Evolutionary conservation across 176 grass and related monocot genomes (phyloP).

Genomic region (Dendrocalamus sinicus): DNA sequence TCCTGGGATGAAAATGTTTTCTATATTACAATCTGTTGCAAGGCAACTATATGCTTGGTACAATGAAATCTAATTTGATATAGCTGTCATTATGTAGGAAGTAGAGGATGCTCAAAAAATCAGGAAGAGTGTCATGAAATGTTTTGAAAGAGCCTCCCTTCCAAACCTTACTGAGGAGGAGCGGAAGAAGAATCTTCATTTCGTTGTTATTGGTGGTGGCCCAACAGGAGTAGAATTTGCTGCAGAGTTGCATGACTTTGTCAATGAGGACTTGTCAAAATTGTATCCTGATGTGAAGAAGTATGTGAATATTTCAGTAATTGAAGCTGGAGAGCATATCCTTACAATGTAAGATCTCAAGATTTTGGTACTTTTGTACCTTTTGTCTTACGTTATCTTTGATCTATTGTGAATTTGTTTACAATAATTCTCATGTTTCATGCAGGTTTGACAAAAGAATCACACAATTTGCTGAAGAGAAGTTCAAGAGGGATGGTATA

Average conservation of each 20-base stretch:
- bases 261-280: conserved; percentile 81
- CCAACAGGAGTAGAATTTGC: conserved; percentile 99
- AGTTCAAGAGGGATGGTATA: conserved; percentile 90
- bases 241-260: conserved; percentile 96
- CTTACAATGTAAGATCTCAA: conserved; percentile 78
- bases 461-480: conserved; percentile 84
- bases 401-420: background rate
- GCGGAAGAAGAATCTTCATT: conserved; percentile 88
- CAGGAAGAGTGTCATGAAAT: conserved; percentile 81
- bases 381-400: background rate
- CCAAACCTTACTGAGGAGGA: conserved; percentile 82
- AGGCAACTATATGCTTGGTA: conserved; percentile 16
- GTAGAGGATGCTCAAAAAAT: conserved; percentile 97
- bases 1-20: background rate
- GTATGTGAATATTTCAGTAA: conserved; percentile 84
- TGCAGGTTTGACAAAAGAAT: conserved; percentile 97
- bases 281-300: conserved; percentile 78
- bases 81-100: conserved; percentile 59
- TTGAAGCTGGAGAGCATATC: conserved; percentile 90
- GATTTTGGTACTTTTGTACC: background rate
- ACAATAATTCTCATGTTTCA: background rate
- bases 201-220: conserved; percentile 92
- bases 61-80: background rate
- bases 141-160: conserved; percentile 86
- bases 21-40: background rate